Evolutionary conservation across 192 early-diverging fungal species (phyloP).

Genomic region (Coemansia sp.): DNA sequence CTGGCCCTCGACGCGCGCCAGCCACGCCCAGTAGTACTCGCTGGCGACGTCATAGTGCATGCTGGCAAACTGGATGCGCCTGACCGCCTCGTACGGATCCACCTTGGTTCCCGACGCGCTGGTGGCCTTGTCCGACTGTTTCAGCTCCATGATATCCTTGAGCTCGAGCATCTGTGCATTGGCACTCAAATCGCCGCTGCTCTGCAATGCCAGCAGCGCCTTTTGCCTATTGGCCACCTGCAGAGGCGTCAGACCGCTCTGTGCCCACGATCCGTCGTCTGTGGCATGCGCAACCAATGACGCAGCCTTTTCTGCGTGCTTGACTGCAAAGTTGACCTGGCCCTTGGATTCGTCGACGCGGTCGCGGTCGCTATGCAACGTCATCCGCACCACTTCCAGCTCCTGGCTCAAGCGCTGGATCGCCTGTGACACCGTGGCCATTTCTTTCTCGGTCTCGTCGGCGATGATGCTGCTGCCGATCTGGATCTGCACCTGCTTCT

Average conservation of each 20-base stretch:
- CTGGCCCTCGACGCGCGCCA: slow-evolving; percentile 28
- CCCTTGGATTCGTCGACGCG: slow-evolving; percentile 32
- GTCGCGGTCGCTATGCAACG: slow-evolving; percentile 24
- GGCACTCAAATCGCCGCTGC: not conserved
- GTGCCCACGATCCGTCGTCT: slow-evolving; percentile 37
- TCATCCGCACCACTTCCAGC: slow-evolving; percentile 38
- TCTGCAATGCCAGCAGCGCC: slow-evolving; percentile 26
- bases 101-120: not conserved
- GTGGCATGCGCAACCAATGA: slow-evolving; percentile 43
- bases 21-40: slow-evolving; percentile 52
- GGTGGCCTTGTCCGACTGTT: not conserved
- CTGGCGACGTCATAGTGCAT: slow-evolving; percentile 34
- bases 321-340: slow-evolving; percentile 36
- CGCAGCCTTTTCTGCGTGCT: slow-evolving; percentile 43
- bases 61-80: slow-evolving; percentile 42
- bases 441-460: slow-evolving; percentile 32
- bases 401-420: slow-evolving; percentile 34
- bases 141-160: not conserved
- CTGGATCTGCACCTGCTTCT: slow-evolving; percentile 48
- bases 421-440: slow-evolving; percentile 3
- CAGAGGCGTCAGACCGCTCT: slow-evolving; percentile 33
- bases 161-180: slow-evolving; percentile 8
- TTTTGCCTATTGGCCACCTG: slow-evolving; percentile 38
- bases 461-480: slow-evolving; percentile 40
- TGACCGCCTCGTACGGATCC: slow-evolving; percentile 35